These are phyloP conservation scores for Shiraia sp. DNA, from an alignment of 2,329 filamentous ascomycete species.

Conservation along the genomic window DNA sequence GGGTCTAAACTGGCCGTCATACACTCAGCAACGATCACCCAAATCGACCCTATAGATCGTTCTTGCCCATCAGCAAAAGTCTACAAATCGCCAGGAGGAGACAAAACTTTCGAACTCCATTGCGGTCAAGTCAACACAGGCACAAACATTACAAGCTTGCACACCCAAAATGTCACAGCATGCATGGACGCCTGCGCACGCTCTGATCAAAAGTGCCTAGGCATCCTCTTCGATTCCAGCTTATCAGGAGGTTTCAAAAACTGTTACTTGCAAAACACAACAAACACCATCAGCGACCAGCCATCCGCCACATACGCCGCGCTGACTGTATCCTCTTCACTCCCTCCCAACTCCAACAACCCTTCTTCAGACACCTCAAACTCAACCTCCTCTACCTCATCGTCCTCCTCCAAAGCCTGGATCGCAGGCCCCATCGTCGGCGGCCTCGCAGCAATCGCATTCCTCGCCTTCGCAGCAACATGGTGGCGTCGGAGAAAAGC, in stretches of 20 bases:
- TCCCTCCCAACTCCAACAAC: constrained; percentile 5
- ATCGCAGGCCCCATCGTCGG: constrained; percentile 35
- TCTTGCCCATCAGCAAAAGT: constrained; percentile 19
- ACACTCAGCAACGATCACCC: constrained; percentile 32
- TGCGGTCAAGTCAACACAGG: constrained; percentile 35
- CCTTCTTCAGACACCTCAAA: constrained; percentile 7
- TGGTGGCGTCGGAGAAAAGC: constrained; percentile 19
- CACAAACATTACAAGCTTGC: constrained; percentile 33
- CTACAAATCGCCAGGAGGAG: constrained; percentile 15
- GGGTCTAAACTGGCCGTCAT: constrained; percentile 14
- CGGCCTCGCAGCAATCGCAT: constrained; percentile 15
- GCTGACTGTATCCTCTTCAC: too few relatives aligned
- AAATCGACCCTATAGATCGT: constrained; percentile 23
- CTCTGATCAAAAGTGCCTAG: constrained; percentile 26
- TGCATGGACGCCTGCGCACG: constrained; percentile 37
- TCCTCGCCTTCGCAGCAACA: constrained; percentile 19
- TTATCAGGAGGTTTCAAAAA: constrained; percentile 33
- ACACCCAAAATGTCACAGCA: constrained; percentile 29
- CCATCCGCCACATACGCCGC: constrained; percentile 25
- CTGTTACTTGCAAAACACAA: constrained; percentile 40
- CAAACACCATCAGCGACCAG: constrained; percentile 20
- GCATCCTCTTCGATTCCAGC: constrained; percentile 30
- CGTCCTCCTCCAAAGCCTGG: constrained; percentile 25
- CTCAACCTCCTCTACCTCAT: constrained; percentile 1
- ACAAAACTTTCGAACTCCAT: constrained; percentile 31